Evolutionary conservation across 176 grass and related monocot genomes (phyloP).

Genomic region (Otatea glauca): DNA sequence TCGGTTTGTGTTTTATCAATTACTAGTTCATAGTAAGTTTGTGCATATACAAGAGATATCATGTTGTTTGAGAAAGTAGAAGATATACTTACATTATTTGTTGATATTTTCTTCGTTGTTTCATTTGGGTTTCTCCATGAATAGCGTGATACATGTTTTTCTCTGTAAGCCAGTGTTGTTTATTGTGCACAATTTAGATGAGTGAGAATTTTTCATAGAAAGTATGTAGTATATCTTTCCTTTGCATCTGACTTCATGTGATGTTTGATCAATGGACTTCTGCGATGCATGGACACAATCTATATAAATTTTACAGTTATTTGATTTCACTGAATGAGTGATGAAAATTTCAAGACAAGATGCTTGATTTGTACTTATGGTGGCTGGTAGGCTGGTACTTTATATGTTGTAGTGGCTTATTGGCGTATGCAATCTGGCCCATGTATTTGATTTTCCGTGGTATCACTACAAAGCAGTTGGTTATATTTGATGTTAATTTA

Average conservation of each 20-base stretch:
- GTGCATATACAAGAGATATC: slow-evolving; percentile 5
- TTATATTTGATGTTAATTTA: slow-evolving; percentile 11
- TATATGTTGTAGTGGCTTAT: not conserved
- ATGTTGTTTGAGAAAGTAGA: slow-evolving; percentile 22
- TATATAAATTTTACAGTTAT: not conserved
- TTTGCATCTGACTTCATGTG: slow-evolving; percentile 10
- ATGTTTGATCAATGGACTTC: not conserved
- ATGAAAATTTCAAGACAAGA: not conserved
- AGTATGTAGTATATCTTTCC: not conserved
- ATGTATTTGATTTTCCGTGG: not conserved
- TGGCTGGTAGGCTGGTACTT: not conserved
- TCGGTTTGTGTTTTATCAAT: not conserved
- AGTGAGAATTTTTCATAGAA: not conserved
- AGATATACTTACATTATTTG: not conserved
- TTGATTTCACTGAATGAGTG: not conserved
- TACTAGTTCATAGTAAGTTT: not conserved
- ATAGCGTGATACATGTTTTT: not conserved
- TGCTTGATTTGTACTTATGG: not conserved
- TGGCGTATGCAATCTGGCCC: not conserved
- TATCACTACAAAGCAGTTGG: not conserved
- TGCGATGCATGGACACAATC: slow-evolving; percentile 11
- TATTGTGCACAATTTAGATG: not conserved
- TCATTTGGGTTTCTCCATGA: not conserved
- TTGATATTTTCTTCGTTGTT: not conserved
- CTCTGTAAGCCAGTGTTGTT: not conserved